Conservation (phyloP, 306 rosid species). For the Senna tora region DNA sequence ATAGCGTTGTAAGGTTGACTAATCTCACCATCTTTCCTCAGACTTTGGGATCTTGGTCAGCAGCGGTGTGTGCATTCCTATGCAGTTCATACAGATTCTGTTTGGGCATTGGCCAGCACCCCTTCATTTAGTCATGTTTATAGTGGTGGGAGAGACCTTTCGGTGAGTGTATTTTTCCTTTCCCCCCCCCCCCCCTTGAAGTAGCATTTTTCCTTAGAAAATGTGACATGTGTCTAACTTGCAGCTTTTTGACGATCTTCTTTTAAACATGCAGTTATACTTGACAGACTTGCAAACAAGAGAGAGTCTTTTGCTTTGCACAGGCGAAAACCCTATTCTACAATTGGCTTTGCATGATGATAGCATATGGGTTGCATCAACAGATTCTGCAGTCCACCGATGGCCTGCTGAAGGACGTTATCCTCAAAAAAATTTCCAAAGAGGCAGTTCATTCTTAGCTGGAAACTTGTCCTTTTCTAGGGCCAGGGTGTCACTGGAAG, state of each 20-base stretch:
- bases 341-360: conserved; percentile 77
- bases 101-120: conserved; percentile 89
- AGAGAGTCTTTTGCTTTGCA: conserved; percentile 79
- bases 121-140: conserved; percentile 86
- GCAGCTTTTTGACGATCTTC: conserved; percentile 41
- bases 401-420: conserved; percentile 79
- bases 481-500: conserved; percentile 79
- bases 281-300: conserved; percentile 87
- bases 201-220: too few relatives aligned
- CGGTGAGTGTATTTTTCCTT: conserved; percentile 65
- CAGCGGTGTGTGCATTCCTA: conserved; percentile 88
- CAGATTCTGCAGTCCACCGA: conserved; percentile 71
- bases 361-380: conserved; percentile 80
- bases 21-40: conserved; percentile 35
- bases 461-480: conserved; percentile 81
- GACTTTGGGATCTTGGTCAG: conserved; percentile 94
- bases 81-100: conserved; percentile 94
- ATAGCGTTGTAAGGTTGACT: conserved; percentile 16
- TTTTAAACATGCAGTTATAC: conserved; percentile 64
- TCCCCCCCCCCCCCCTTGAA: too few relatives aligned
- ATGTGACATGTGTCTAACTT: conserved; percentile 35
- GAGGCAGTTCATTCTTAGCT: conserved; percentile 73
- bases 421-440: conserved; percentile 70
- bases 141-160: conserved; percentile 89
- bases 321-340: conserved; percentile 75